These are phyloP conservation scores for Dichotomopilus funicola DNA, from an alignment of 2,329 filamentous ascomycete genomes.

Conservation along the genomic window DNA sequence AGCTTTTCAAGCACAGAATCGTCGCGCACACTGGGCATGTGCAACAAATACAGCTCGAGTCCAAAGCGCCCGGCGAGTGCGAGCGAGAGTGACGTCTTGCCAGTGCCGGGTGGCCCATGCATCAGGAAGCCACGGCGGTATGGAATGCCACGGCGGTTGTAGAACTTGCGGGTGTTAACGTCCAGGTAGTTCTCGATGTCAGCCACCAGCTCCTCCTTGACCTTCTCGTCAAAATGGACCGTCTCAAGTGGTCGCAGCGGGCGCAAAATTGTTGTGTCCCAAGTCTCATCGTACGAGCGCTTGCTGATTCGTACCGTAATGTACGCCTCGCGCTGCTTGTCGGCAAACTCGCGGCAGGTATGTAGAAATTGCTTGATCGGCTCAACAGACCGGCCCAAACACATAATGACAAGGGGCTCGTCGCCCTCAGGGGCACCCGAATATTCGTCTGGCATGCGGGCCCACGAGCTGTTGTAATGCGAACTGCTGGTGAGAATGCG, in stretches of 20 bases:
- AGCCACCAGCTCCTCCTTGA: conserved; percentile 59
- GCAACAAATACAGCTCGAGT: conserved; percentile 68
- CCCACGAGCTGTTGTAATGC: conserved; percentile 14
- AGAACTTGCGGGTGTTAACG: conserved; percentile 54
- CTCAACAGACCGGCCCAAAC: conserved; percentile 38
- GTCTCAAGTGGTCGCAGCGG: conserved; percentile 31
- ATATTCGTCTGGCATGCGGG: conserved; percentile 29
- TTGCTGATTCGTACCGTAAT: conserved; percentile 32
- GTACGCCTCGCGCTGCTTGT: conserved; percentile 31
- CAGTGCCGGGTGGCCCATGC: conserved; percentile 66
- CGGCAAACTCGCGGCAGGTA: conserved; percentile 40
- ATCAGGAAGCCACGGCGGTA: conserved; percentile 68
- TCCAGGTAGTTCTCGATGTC: conserved; percentile 63
- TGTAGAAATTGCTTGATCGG: conserved; percentile 42
- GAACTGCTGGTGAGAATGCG: conserved; percentile 25
- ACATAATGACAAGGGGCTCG: conserved; percentile 36
- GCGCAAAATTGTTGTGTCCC: conserved; percentile 33
- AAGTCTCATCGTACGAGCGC: conserved; percentile 25
- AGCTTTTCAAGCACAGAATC: conserved; percentile 29
- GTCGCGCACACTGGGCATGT: conserved; percentile 45
- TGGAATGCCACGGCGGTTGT: conserved; percentile 65
- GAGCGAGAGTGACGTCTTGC: conserved; percentile 71
- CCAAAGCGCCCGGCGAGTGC: conserved; percentile 64
- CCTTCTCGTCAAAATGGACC: conserved; percentile 32
- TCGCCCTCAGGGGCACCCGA: conserved; percentile 29